Base-by-base conservation (phyloP, 768 basidiomycete genomes). In the Leccinum barrowsii region DNA sequence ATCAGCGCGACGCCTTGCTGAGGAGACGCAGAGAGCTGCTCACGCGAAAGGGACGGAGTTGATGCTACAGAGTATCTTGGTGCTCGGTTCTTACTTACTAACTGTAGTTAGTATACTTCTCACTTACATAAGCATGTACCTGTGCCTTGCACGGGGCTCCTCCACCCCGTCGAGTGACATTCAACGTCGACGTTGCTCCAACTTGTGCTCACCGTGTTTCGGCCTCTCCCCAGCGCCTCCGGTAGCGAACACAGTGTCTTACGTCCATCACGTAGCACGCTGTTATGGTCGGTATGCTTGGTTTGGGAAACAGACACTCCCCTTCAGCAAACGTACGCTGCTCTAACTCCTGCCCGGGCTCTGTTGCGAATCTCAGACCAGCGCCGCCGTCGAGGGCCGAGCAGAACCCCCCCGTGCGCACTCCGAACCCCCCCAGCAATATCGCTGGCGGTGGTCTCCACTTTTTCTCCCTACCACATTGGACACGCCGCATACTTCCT, bases 381-480 rank as follows among this genome's bases (percentile, higher is more conserved):
- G 57, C 79, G 24, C 65, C 79, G 24, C 65, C 80, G 34, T 66
- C 79, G 50, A 79, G 78, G 66, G 80, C 80, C 80, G 52, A 81
- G 80, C 26, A 79, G 76, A 28, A 81, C 76, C 70, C 73, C 22
- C 24, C 53, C 40, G 73, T 78, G n/a, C 76, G 78, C 8, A 77
- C 78, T 7, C 79, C 81, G 28, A 76, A 77, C 22, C 78, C 22
- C 22, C 32, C n/a, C 46, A 40, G 37, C 12, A 75, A 76, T 52
- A 78, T 80, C 12, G 75, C 81, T 12, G 80, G 58, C 10, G 55
- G 62, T 50, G 55, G 51, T 15, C 57, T 60, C 35, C 84, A 84
- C 71, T 84, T 89, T 73, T 84, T 89, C 71, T 85, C 87, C 22
- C 71, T 86, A 24, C 84, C 86, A 15, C 76, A 79, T 59, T 87